Evolutionary conservation across 306 rosid genomes (phyloP).

Genomic region (Glycine latifolia): DNA sequence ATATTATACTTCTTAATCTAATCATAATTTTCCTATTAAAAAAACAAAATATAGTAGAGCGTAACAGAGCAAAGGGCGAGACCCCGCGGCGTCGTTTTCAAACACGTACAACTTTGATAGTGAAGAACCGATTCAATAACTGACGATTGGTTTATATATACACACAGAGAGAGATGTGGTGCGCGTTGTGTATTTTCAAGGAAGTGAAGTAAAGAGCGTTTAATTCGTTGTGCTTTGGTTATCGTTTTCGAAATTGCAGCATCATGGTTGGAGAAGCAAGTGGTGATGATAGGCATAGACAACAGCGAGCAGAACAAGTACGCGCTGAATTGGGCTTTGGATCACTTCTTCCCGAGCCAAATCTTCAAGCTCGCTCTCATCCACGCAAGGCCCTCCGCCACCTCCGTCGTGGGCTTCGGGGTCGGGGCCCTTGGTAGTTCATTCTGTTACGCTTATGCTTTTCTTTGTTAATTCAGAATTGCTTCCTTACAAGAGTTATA

Average conservation of each 20-base stretch:
- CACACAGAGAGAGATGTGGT: no score
- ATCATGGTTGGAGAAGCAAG: constrained; percentile 55
- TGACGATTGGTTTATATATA: no score
- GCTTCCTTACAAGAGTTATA: background rate
- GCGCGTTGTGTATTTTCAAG: no score
- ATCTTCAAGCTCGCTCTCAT: constrained; percentile 71
- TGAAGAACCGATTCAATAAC: no score
- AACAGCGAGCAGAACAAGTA: constrained; percentile 70
- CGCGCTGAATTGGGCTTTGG: constrained; percentile 70
- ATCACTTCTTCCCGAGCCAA: constrained; percentile 56
- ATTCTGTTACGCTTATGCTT: background rate
- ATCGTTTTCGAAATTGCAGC: constrained; percentile 42
- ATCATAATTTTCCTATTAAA: no score
- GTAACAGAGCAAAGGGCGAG: no score
- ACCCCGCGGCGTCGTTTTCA: no score
- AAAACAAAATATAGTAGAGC: no score
- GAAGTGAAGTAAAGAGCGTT: no score
- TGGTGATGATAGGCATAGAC: constrained; percentile 73
- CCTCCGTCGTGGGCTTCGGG: constrained; percentile 57
- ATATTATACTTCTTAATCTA: no score
- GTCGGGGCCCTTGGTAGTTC: constrained; percentile 62
- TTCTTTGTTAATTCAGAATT: background rate
- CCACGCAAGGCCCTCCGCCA: constrained; percentile 65
- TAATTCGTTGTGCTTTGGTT: no score
- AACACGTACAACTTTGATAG: no score